Evolutionary conservation across 2,329 filamentous ascomycete species (phyloP).

Genomic region (Orbilia oligospora): DNA sequence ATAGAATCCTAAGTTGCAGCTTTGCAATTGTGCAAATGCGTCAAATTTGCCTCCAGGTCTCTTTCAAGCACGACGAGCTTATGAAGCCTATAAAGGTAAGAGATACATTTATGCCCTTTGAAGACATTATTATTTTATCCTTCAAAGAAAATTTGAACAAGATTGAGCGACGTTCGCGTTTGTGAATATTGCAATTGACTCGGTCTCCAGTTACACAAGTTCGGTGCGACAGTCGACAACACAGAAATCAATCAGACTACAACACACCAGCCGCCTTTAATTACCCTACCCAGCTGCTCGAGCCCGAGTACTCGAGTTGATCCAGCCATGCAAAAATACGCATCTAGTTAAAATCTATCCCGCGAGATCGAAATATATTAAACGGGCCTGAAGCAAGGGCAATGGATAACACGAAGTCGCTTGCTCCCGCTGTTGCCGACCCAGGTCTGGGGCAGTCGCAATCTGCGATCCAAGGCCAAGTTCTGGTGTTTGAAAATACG

Average conservation of each 20-base stretch:
- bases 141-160: no score
- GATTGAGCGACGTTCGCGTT: no score
- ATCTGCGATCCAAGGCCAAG: neutral
- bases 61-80: no score
- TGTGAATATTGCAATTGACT: neutral
- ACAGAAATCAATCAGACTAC: constrained; percentile 41
- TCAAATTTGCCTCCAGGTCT: no score
- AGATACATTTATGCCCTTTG: no score
- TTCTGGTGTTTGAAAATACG: constrained; percentile 28
- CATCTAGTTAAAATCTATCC: neutral
- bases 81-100: no score
- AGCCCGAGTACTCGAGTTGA: no score
- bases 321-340: neutral
- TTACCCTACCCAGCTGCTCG: no score
- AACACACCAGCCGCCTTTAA: no score
- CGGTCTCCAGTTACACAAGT: neutral
- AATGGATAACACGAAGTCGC: neutral
- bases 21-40: no score
- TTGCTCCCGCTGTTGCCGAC: neutral
- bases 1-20: no score
- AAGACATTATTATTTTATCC: no score
- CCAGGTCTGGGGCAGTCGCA: neutral
- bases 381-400: neutral
- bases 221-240: constrained; percentile 37
- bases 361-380: constrained; percentile 2